Percentiles rank a stretch among this genome's conserved stretches.
Evolutionary conservation across 2,329 filamentous ascomycete genomes (phyloP).

Genomic region (Hymenoscyphus salicellus): DNA sequence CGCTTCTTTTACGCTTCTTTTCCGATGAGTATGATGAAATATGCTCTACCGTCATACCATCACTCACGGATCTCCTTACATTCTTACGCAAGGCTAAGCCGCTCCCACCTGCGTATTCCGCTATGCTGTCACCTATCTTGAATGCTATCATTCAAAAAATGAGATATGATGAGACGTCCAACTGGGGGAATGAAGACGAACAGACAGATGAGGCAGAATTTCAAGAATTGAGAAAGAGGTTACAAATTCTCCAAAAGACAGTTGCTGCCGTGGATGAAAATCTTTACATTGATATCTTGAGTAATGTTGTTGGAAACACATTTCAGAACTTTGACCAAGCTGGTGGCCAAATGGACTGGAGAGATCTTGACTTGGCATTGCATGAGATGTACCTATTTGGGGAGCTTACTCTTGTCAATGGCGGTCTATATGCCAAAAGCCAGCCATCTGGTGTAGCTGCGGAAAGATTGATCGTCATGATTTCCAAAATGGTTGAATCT

Average conservation of each 20-base stretch:
- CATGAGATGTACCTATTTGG: constrained; percentile 96
- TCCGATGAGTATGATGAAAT: constrained; percentile 98
- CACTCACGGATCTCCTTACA: constrained; percentile 85
- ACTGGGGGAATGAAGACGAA: constrained; percentile 90
- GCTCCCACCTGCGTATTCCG: constrained; percentile 71
- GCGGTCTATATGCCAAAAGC: constrained; percentile 81
- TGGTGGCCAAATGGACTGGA: constrained; percentile 79
- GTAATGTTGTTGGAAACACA: constrained; percentile 80
- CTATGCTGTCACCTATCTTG: constrained; percentile 81
- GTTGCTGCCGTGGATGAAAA: constrained; percentile 84
- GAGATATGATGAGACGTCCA: constrained; percentile 93
- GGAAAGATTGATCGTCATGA: constrained; percentile 83
- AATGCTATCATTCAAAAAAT: constrained; percentile 94
- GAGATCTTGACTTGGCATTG: constrained; percentile 88
- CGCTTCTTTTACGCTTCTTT: constrained; percentile 88
- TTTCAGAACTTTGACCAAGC: constrained; percentile 77
- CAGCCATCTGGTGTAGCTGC: constrained; percentile 76
- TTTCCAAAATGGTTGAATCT: constrained; percentile 92
- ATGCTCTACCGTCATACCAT: constrained; percentile 91
- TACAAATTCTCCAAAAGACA: constrained; percentile 89
- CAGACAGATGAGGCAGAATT: constrained; percentile 97
- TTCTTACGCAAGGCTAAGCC: constrained; percentile 79
- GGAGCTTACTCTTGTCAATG: constrained; percentile 84
- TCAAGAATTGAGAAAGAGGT: constrained; percentile 83
- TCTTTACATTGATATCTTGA: constrained; percentile 85